Conservation (phyloP, 768 basidiomycete species). For the Tylopilus plumbeoviolaceoides region DNA sequence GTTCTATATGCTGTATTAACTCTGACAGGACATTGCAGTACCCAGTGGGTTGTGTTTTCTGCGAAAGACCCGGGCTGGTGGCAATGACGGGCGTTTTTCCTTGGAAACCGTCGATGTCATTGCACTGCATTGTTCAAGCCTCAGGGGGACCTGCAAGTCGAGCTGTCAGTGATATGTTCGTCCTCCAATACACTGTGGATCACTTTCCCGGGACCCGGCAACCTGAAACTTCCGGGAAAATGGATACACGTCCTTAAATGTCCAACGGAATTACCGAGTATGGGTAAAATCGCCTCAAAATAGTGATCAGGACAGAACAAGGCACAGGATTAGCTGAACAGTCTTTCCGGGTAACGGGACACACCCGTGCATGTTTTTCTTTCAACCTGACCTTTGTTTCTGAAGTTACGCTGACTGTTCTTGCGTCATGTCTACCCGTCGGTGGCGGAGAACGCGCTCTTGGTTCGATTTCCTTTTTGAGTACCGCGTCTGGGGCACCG, state of each 20-base stretch:
- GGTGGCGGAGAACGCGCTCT: slow-evolving; percentile 33
- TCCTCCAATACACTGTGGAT: slow-evolving; percentile 2
- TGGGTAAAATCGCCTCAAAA: slow-evolving; percentile 2
- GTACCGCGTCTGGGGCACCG: slow-evolving; percentile 30
- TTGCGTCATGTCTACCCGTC: slow-evolving; percentile 25
- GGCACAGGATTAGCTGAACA: slow-evolving; percentile 24
- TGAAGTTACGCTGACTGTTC: slow-evolving; percentile 4
- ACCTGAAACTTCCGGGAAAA: slow-evolving; percentile 13
- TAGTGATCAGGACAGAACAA: neutral
- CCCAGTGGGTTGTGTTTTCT: neutral
- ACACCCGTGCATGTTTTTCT: slow-evolving; percentile 1
- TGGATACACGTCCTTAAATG: neutral
- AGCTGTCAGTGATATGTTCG: neutral
- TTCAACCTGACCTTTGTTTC: slow-evolving; percentile 10
- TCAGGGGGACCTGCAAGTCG: slow-evolving; percentile 3
- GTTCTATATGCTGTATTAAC: slow-evolving; percentile 5
- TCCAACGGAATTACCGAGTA: slow-evolving; percentile 1
- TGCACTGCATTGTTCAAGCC: slow-evolving; percentile 17
- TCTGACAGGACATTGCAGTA: slow-evolving; percentile 9
- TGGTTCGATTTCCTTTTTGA: slow-evolving; percentile 19
- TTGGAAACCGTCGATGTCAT: slow-evolving; percentile 14
- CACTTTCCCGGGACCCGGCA: slow-evolving; percentile 18
- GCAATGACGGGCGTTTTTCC: slow-evolving; percentile 17
- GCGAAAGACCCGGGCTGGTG: neutral
- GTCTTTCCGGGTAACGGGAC: slow-evolving; percentile 20